Base-by-base conservation (phyloP, 208 protist species). In the Trypanosoma brucei region DNA sequence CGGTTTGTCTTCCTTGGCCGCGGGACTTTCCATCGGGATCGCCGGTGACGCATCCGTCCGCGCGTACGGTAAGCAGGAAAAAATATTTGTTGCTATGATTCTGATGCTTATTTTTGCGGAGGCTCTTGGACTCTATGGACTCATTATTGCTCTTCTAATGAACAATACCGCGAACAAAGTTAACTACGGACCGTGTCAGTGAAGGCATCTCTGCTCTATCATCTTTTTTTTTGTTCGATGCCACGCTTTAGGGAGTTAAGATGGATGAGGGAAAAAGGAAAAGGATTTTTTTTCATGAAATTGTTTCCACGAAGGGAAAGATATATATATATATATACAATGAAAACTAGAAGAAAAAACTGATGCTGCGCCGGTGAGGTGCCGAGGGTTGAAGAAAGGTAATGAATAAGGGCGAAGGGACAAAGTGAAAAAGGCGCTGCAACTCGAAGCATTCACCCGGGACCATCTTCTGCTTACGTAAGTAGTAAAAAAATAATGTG, bases 71-170 rank as follows among this genome's bases (percentile, higher is more conserved):
- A 88, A 97, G 75, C 95, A 99, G 79, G 97, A 97, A 61, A 97
- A 95, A 75, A 92, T 99, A 31, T 99, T 98, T 81, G 96, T 99
- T 45, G 94, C 91, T 55, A 99, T 99, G 98, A 98, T 99, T 84
- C 92, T 99, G 50, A 99, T 99, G 84, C 92, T 99, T 34, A 99
- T 99, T 96, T 99, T 99, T 67, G 87, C 83, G 9, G 98, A 99
- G 79, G 98, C 98, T 55, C 86, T 99, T 8, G 98, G 95, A 66
- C 73, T 98, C 14, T 98, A 99, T 80, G 98, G 98, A 64, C 86
- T 99, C 62, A 99, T 99, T 80, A 97, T 99, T 58, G 97, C 95
- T 62, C 83, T 99, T 60, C 72, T 95, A 51, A 93, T 95, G 86
- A 95, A 95, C 79, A 91, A 91, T 73, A 92, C 81, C 4, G 85